Base-by-base conservation (phyloP, 2,329 filamentous ascomycete species). In the Monosporascus sp. region DNA sequence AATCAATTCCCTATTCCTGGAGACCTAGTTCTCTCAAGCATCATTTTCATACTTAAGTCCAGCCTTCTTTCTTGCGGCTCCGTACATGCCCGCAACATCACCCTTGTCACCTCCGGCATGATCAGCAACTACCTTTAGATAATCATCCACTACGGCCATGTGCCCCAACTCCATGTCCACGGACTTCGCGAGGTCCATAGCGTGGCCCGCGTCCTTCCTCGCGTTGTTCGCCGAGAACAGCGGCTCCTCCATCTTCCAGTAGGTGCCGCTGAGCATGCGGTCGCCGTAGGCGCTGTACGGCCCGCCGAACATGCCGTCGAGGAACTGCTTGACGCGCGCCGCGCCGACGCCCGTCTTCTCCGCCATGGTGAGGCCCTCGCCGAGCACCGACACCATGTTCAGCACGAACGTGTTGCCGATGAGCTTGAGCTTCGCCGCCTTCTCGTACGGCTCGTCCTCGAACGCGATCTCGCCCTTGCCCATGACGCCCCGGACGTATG, bases 391-490 rank as follows among this genome's bases (percentile, higher is more conserved):
- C 24, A 92, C 81, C 80, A 92, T 92, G 73, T 89, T 88, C 41
- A 95, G 68, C 62, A 96, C 80, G 67, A 96, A 92, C 0, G 88
- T 89, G 70, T 96, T 96, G 53, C 92, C 91, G 9, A 96, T 79
- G 20, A 96, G 77, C 72, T 96, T 94, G 48, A 96, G 76, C 46
- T 83, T 80, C 2, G 84, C 80, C 5, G 90, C 85, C 50, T 83
- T 82, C 49, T 63, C 61, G 49, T 61, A 61, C 25, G 67, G 61
- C 57, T 62, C 50, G 55, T 68, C 64, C 6, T 67, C 64, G 50
- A 69, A 66, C 7, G 64, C 52, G 57, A 90, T 80, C 58, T 81
- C 79, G 1, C 77, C 78, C 38, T 79, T 77, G 1, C 82, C 82
- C 67, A 87, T 86, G 4, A 90, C 86, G 36, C 84, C 85, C 43